phyloP scores from a whole-genome alignment of 495 filamentous ascomycete genomes.

The Neurospora sp. region DNA sequence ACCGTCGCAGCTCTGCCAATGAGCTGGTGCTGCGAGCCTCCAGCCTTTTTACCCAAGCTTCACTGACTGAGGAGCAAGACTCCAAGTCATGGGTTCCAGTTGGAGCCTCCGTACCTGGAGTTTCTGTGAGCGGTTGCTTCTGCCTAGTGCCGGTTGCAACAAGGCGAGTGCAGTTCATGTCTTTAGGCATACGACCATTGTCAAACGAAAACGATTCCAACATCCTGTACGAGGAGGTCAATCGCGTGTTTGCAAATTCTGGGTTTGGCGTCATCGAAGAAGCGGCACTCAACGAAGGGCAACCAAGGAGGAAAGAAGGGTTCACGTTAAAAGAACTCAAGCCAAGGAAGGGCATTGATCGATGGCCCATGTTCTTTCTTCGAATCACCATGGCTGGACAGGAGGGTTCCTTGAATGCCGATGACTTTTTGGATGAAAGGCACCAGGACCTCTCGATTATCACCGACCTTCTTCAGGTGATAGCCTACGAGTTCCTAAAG shows the following conservation, averaged over 20 bases:
- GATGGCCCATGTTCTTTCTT: conserved; percentile 88
- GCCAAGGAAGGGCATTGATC: conserved; percentile 57
- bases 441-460: conserved; percentile 32
- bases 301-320: conserved; percentile 25
- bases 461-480: conserved; percentile 49
- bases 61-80: conserved; percentile 42
- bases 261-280: conserved; percentile 62
- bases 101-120: conserved; percentile 46
- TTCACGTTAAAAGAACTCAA: conserved; percentile 48
- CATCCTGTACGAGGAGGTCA: conserved; percentile 68
- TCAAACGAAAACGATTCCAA: conserved; percentile 45
- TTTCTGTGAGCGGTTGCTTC: conserved; percentile 58
- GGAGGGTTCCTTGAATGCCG: conserved; percentile 3
- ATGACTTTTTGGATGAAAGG: conserved; percentile 29
- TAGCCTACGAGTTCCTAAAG: conserved; percentile 57
- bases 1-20: not conserved
- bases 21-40: conserved; percentile 6
- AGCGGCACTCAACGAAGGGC: conserved; percentile 11
- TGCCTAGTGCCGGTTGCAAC: conserved; percentile 59
- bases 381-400: conserved; percentile 43
- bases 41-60: conserved; percentile 53
- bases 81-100: conserved; percentile 54
- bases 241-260: conserved; percentile 65
- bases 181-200: conserved; percentile 56
- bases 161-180: conserved; percentile 69